These are phyloP conservation scores for Lasiosphaeria miniovina DNA, from an alignment of 495 filamentous ascomycete species.

Conservation along the genomic window DNA sequence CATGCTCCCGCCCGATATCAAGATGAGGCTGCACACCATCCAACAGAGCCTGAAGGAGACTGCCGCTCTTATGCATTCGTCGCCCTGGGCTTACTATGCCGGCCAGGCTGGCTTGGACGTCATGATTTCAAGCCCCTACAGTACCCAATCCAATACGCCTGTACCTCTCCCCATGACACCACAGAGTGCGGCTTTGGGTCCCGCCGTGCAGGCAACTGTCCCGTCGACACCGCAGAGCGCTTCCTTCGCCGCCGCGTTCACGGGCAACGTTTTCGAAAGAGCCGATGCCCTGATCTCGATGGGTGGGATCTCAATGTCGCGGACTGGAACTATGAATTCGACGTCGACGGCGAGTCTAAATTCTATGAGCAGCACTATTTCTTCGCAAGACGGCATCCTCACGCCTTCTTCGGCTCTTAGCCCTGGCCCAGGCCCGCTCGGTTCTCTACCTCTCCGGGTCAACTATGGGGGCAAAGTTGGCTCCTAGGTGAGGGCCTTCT, in stretches of 20 bases:
- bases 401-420: conserved; percentile 40
- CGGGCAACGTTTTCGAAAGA: conserved; percentile 69
- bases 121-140: conserved; percentile 32
- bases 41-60: conserved; percentile 75
- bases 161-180: conserved; percentile 58
- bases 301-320: conserved; percentile 43
- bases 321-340: conserved; percentile 45
- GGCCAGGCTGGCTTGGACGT: conserved; percentile 9
- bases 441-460: conserved; percentile 25
- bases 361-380: conserved; percentile 38
- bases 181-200: conserved; percentile 79
- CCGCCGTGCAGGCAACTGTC: conserved; percentile 84
- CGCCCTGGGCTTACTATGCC: conserved; percentile 64
- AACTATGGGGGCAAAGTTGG: conserved; percentile 27
- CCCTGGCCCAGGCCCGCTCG: conserved; percentile 26
- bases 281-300: conserved; percentile 67
- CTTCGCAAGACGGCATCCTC: conserved; percentile 27
- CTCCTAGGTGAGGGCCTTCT: conserved; percentile 22
- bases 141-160: conserved; percentile 29
- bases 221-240: conserved; percentile 73
- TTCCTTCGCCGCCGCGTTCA: conserved; percentile 61
- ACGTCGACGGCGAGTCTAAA: conserved; percentile 36
- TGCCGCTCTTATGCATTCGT: conserved; percentile 66
- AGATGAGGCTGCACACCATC: conserved; percentile 68
- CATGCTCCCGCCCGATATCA: conserved; percentile 62